Base-by-base conservation (phyloP, 495 filamentous ascomycete genomes). In the Trichoderma asperelloides region DNA sequence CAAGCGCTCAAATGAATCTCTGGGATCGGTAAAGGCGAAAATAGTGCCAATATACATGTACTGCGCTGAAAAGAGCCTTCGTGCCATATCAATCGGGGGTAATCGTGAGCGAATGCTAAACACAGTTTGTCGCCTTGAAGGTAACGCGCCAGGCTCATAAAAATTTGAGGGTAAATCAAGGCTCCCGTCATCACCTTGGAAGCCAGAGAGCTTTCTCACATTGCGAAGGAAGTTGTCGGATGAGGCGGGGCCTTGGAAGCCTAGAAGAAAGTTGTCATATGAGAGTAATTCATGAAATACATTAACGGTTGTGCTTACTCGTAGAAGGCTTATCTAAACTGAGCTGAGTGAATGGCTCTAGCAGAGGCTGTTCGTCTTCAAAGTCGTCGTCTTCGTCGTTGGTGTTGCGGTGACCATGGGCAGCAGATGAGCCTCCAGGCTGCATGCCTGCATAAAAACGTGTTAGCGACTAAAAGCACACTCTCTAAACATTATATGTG, bases 1-100 rank as follows among this genome's bases (percentile, higher is more conserved):
- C 40, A 79, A 74, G 28, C 73, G 71, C 67, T 83, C 79, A 51
- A 82, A 82, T 63, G 76, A 69, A n/a, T 62, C 55, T 16, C 55
- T 27, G 0, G 81, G 79, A 11, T 79, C 73, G 23, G 80, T 79
- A 11, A 83, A 73, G 25, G 79, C 80, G 62, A 83, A 83, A 40
- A 83, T 83, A 37, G 81, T 82, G n/a, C 81, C 81, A 43, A 83
- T 81, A 66, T 81, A 83, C 27, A 75, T 71, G 68, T 82, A 82
- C 67, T 83, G 80, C 12, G 79, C 78, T 69, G 76, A 79, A 65
- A 81, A 83, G 0, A 81, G 72, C 4, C 79, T 74, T 64, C 79
- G 81, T 5, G 79, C 80, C 68, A 79, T 77, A 21, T 81, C 78
- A 39, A 76, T 71, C 0, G 79, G 79, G 1, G 81, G 81, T 1